A percentile compares a stretch with the other conserved stretches of the same genome.
phyloP scores from a whole-genome alignment of 345 rosid species.

The Moricandia arvensis region DNA sequence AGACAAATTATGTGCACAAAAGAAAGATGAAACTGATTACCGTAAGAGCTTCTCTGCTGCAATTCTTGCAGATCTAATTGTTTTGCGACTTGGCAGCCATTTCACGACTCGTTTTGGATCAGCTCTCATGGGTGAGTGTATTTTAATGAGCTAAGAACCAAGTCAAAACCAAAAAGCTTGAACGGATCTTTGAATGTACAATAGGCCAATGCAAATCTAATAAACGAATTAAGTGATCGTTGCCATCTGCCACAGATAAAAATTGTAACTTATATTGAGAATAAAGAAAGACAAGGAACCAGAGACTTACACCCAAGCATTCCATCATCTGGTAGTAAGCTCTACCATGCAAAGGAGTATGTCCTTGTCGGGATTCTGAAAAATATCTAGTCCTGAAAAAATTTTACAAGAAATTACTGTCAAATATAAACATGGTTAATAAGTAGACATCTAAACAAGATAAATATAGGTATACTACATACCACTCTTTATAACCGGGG shows the following conservation, averaged over 20 bases:
- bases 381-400: constrained; percentile 89
- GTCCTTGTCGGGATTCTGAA: constrained; percentile 95
- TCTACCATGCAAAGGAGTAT: constrained; percentile 96
- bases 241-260: neutral
- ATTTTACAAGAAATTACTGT: neutral
- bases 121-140: constrained; percentile 93
- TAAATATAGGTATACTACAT: constrained; percentile 15
- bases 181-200: neutral
- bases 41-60: constrained; percentile 86
- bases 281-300: neutral
- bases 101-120: constrained; percentile 66
- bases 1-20: neutral
- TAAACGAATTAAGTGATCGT: neutral
- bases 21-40: constrained; percentile 37
- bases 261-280: neutral
- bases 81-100: constrained; percentile 62
- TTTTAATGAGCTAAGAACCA: constrained; percentile 70
- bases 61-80: constrained; percentile 71
- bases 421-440: neutral
- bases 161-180: constrained; percentile 11
- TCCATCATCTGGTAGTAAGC: constrained; percentile 99
- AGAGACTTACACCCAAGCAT: constrained; percentile 83
- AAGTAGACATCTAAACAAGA: neutral
- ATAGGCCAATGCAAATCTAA: neutral
- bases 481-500: constrained; percentile 82